A percentile compares a stretch with the other conserved stretches of the same genome.
These are phyloP conservation scores for Rubroboletus satanas DNA, from an alignment of 768 basidiomycete genomes.

Conservation along the genomic window DNA sequence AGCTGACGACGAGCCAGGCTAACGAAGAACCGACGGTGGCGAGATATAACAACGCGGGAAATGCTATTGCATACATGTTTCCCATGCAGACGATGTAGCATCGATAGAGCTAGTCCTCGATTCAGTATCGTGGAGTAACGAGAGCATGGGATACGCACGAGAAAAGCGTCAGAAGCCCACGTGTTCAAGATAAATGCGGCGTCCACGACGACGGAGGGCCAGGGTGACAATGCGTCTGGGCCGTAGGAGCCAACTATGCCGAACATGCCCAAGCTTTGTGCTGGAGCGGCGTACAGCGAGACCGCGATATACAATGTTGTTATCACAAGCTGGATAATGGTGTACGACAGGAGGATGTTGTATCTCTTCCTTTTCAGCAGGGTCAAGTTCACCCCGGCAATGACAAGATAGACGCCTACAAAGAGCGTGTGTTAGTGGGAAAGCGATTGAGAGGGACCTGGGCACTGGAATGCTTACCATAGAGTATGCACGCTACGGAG, in stretches of 20 bases:
- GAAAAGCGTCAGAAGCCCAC: slow-evolving; percentile 21
- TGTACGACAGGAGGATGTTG: slow-evolving; percentile 9
- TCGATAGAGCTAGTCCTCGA: slow-evolving; percentile 14
- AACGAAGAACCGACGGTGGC: slow-evolving; percentile 14
- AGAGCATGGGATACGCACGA: slow-evolving; percentile 9
- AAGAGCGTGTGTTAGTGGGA: not conserved
- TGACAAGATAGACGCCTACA: slow-evolving; percentile 14
- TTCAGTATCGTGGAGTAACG: not conserved
- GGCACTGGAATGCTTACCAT: not conserved
- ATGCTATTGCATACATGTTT: not conserved
- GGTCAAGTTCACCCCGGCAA: slow-evolving; percentile 9
- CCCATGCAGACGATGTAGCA: slow-evolving; percentile 21
- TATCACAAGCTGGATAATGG: slow-evolving; percentile 14
- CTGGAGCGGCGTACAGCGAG: slow-evolving; percentile 18
- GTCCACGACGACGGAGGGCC: slow-evolving; percentile 13
- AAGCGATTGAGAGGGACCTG: no score
- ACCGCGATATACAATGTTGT: slow-evolving; percentile 19
- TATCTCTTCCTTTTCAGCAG: slow-evolving; percentile 18
- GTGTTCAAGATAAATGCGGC: slow-evolving; percentile 19
- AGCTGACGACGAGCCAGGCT: slow-evolving; percentile 15
- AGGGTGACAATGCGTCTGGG: slow-evolving; percentile 13
- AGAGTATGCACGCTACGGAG: slow-evolving; percentile 19
- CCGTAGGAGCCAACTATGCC: slow-evolving; percentile 1
- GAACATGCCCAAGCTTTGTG: slow-evolving; percentile 11
- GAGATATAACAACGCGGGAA: slow-evolving; percentile 15